A percentile compares a stretch with the other conserved stretches of the same genome.
phyloP scores from a whole-genome alignment of 2,329 filamentous ascomycete species.

The Stachybotrys echinatus region DNA sequence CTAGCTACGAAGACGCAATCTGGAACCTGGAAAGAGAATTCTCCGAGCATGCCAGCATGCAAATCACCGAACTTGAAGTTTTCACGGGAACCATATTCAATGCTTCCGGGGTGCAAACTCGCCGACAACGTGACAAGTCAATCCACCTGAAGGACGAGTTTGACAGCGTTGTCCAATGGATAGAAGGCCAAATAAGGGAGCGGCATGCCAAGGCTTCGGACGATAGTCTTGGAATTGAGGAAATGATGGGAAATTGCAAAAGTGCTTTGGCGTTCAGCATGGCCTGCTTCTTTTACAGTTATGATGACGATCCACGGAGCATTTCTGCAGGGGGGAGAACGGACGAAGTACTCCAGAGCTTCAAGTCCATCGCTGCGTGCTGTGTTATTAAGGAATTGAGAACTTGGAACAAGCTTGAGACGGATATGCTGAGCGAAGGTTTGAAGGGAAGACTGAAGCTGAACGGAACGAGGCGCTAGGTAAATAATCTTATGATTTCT shows the following conservation, averaged over 20 bases:
- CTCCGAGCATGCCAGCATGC: slow-evolving; percentile 37
- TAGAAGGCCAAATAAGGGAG: slow-evolving; percentile 25
- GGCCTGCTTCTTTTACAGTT: background rate
- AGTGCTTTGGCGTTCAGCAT: background rate
- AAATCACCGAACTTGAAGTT: slow-evolving; percentile 45
- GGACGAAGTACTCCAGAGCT: slow-evolving; percentile 2
- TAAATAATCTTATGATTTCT: no score
- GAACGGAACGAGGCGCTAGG: no score
- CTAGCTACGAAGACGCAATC: background rate
- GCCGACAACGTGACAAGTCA: slow-evolving; percentile 46
- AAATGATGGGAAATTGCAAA: background rate
- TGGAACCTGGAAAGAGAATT: slow-evolving; percentile 17
- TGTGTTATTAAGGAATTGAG: background rate
- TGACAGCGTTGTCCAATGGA: slow-evolving; percentile 37
- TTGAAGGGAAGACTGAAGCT: no score
- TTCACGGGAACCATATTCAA: slow-evolving; percentile 53
- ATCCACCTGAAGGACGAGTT: slow-evolving; percentile 47
- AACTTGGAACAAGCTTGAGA: background rate
- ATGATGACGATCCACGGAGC: background rate
- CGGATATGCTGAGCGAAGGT: no score
- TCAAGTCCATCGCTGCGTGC: slow-evolving; percentile 4
- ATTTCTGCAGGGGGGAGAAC: background rate
- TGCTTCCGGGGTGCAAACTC: slow-evolving; percentile 41
- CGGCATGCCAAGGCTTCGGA: background rate
- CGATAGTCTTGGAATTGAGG: background rate